A percentile compares a stretch with the other conserved stretches of the same genome.
Evolutionary conservation across 2,329 filamentous ascomycete genomes (phyloP).

Genomic region (Penicillium brasilianum): DNA sequence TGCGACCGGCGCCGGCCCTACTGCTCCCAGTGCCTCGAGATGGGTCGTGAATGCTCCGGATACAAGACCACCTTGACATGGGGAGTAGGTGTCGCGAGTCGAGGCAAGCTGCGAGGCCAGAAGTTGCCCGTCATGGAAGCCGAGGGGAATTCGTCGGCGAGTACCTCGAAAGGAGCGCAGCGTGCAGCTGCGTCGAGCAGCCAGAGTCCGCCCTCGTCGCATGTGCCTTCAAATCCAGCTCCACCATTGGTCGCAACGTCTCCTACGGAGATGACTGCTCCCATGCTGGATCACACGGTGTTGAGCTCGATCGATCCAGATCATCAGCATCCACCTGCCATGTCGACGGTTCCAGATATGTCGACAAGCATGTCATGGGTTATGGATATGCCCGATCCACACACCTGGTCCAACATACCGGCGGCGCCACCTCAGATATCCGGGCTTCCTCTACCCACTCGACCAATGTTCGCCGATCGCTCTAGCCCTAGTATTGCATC

Average conservation of each 20-base stretch:
- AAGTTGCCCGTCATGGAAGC: constrained; percentile 66
- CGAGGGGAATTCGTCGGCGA: constrained; percentile 29
- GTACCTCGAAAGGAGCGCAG: constrained; percentile 19
- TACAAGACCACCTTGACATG: constrained; percentile 97
- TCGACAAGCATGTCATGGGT: constrained; percentile 28
- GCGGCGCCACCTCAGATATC: constrained; percentile 27
- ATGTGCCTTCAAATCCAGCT: constrained; percentile 10
- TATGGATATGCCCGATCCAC: constrained; percentile 31
- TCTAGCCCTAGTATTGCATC: constrained; percentile 21
- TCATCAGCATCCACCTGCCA: constrained; percentile 6
- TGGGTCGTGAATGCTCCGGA: constrained; percentile 89
- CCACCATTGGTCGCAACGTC: constrained; percentile 7
- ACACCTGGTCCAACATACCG: constrained; percentile 26
- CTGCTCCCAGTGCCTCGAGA: constrained; percentile 90
- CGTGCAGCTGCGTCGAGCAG: constrained; percentile 14
- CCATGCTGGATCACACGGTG: constrained; percentile 8
- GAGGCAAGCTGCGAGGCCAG: constrained; percentile 89
- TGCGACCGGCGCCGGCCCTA: constrained; percentile 93
- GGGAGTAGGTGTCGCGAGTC: constrained; percentile 93
- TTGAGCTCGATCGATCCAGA: constrained; percentile 18
- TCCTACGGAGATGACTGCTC: constrained; percentile 10
- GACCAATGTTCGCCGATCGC: constrained; percentile 18
- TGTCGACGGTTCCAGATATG: constrained; percentile 22
- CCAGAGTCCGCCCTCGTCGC: constrained; percentile 17
- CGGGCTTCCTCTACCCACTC: constrained; percentile 27